Percentiles rank a stretch among this genome's conserved stretches.
These are phyloP conservation scores for Fusarium sp. DNA, from an alignment of 2,329 filamentous ascomycete species.

Conservation along the genomic window DNA sequence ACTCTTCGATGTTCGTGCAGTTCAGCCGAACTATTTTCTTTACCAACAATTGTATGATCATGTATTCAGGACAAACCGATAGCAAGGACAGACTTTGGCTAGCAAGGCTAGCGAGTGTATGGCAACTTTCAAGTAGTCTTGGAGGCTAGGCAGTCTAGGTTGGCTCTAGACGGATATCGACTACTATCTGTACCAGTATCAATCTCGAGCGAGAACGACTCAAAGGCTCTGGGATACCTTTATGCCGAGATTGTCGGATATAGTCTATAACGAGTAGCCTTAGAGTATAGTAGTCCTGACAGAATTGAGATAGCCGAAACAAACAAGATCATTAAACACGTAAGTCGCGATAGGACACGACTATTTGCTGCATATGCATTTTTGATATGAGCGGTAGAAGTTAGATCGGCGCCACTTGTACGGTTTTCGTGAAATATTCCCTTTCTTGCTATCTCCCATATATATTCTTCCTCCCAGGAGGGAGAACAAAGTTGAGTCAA, in stretches of 20 bases:
- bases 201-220: background rate
- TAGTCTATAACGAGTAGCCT: background rate
- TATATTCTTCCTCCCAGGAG: background rate
- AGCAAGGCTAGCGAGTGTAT: background rate
- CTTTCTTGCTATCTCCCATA: background rate
- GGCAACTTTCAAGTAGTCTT: background rate
- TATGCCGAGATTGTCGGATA: background rate
- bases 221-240: background rate
- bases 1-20: background rate
- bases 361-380: background rate
- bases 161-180: background rate
- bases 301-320: background rate
- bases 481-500: background rate
- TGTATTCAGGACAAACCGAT: background rate
- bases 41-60: background rate
- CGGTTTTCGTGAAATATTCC: background rate
- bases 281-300: background rate
- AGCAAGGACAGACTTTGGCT: background rate
- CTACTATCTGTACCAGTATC: background rate
- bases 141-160: background rate
- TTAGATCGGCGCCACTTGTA: background rate
- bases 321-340: background rate
- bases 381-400: background rate
- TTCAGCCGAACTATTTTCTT: background rate
- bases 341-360: background rate